phyloP scores from a whole-genome alignment of 441 rosid genomes.

The Pelargonium australe region DNA sequence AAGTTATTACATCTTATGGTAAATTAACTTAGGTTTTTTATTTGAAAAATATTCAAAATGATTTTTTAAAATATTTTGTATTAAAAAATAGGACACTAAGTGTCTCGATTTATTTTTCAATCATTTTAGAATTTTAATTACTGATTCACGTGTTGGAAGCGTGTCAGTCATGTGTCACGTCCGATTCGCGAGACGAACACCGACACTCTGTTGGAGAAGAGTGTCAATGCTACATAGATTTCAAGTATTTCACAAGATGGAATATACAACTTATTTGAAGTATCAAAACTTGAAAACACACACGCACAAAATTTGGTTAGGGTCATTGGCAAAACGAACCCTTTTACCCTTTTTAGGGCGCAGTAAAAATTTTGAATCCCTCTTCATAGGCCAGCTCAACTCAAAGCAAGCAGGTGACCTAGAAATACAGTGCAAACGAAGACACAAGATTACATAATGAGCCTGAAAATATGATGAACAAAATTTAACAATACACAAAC shows the following conservation, averaged over 20 bases:
- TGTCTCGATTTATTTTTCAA: no score
- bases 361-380: slow-evolving; percentile 48
- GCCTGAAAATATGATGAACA: not conserved
- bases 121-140: no score
- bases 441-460: slow-evolving; percentile 17
- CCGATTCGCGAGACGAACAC: no score
- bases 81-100: no score
- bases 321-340: slow-evolving; percentile 41
- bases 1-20: no score
- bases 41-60: no score
- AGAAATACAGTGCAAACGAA: slow-evolving; percentile 26
- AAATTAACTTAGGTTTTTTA: no score
- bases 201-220: no score
- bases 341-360: slow-evolving; percentile 63
- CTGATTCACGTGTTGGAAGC: no score
- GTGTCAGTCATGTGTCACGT: no score
- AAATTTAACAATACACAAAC: slow-evolving; percentile 39
- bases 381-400: slow-evolving; percentile 74
- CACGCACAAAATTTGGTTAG: slow-evolving; percentile 11
- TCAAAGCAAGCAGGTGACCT: slow-evolving; percentile 98
- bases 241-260: not conserved
- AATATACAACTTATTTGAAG: not conserved
- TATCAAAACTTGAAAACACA: slow-evolving; percentile 8
- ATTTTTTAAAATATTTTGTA: no score
- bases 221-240: not conserved